Evolutionary conservation across 2,329 filamentous ascomycete species (phyloP), one percentile per base, ranked within the genome.

Genomic region (Cladosporium halotolerans): DNA sequence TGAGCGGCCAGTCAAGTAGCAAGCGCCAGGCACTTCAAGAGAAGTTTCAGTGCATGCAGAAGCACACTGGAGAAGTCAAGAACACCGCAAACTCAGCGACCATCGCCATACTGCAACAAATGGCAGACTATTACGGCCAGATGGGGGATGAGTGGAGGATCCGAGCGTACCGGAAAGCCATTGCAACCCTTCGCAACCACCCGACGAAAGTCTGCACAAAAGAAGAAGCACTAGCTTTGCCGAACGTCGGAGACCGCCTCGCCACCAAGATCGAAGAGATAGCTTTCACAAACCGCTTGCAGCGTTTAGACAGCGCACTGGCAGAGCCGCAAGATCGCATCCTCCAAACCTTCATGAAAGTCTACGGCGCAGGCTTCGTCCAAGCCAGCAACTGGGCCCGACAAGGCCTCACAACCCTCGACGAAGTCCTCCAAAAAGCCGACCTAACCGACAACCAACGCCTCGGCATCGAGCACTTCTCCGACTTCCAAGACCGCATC

Each of bases 181-280:
- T 95, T 48, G 74, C 76, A n/a, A 86, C 82, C 3, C 76, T 97
- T 10, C 82, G 82, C 42, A 83, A 81, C 45, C 85, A 91, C 57
- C 66, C 73, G 0, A 65, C 63, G 16, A 85, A 82, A 64, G 80
- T 96, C 55, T 74, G 70, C 3, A 91, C 85, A 0, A 83, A 80
- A 54, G 77, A 83, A 45, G 79, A 95, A 67, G 92, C 91, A 0
- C 72, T 78, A 9, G 68, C 71, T 2, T 76, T 96, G 1, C 82
- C 83, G 1, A 79, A 78, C 54, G 83, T 96, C 34, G 91, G 91
- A 7, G 63, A 75, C 9, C 79, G 88, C 1, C 73, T 96, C 1
- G 90, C 90, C 0, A 76, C 80, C 23, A 96, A 96, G 68, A 93
- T 97, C 58, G 88, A 93, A 62, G 92, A 96, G 66, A 95, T 96